Conservation (phyloP, 352 stramenopile species). For the Phytophthora brassicae region DNA sequence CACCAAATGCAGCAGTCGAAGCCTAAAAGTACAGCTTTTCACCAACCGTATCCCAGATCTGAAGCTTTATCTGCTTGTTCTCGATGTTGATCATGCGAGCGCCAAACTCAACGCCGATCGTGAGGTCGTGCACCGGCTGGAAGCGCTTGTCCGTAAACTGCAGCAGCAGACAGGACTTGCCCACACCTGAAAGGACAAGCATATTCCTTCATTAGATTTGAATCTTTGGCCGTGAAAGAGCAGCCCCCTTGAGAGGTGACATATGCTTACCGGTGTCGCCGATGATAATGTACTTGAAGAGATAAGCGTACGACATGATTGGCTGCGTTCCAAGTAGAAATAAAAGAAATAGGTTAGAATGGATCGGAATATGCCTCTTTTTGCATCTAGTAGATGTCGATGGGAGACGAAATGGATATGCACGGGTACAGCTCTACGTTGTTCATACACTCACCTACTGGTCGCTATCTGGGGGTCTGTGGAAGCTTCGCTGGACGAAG, state of each 20-base stretch:
- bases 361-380: constrained; percentile 1
- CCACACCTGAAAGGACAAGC: constrained; percentile 89
- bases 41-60: constrained; percentile 96
- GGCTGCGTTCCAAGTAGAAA: background rate
- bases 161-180: constrained; percentile 99
- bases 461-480: constrained; percentile 4
- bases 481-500: constrained; percentile 1
- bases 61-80: constrained; percentile 97
- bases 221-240: background rate
- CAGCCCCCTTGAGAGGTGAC: background rate
- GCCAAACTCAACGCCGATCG: constrained; percentile 99
- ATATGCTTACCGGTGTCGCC: constrained; percentile 92
- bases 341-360: background rate
- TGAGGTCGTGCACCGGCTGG: constrained; percentile 99
- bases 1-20: constrained; percentile 27
- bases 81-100: constrained; percentile 99
- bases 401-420: background rate
- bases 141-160: constrained; percentile 99
- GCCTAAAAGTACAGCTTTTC: constrained; percentile 34
- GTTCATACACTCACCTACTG: constrained; percentile 20
- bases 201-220: background rate
- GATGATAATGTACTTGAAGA: constrained; percentile 99
- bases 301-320: constrained; percentile 94
- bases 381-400: background rate
- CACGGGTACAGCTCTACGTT: background rate